Evolutionary conservation across 805 yeast genomes (phyloP).

Genomic region (Wickerhamomyces rabaulensis): DNA sequence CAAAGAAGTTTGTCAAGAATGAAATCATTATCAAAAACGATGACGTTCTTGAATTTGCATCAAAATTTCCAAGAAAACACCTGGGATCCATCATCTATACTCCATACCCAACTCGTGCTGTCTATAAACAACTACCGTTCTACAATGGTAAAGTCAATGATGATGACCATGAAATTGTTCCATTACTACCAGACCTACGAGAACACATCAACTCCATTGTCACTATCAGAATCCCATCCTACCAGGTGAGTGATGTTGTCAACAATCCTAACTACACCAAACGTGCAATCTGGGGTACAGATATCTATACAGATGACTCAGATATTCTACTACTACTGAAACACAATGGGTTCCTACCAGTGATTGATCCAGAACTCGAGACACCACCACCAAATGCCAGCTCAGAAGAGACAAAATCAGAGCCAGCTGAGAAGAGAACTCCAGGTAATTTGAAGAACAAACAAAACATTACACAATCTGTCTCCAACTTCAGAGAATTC

Average conservation of each 20-base stretch:
- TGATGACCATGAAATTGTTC: slow-evolving; percentile 13
- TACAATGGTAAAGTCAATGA: slow-evolving; percentile 4
- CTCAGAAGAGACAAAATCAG: slow-evolving; percentile 13
- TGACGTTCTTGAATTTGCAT: slow-evolving; percentile 35
- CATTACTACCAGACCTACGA: slow-evolving; percentile 28
- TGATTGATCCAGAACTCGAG: slow-evolving; percentile 21
- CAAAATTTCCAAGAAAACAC: slow-evolving; percentile 37
- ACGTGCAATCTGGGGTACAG: slow-evolving; percentile 79
- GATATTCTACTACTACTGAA: slow-evolving; percentile 70
- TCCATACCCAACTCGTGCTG: slow-evolving; percentile 45
- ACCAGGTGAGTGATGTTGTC: slow-evolving; percentile 18
- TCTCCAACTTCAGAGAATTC: slow-evolving; percentile 21
- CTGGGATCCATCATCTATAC: slow-evolving; percentile 57
- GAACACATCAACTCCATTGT: slow-evolving; percentile 37
- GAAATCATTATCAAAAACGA: slow-evolving; percentile 30
- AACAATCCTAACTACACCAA: slow-evolving; percentile 20
- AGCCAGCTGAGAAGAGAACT: slow-evolving; percentile 24
- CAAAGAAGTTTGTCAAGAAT: slow-evolving; percentile 17
- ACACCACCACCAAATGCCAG: background rate
- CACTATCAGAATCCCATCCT: slow-evolving; percentile 25
- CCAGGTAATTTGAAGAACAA: slow-evolving; percentile 35
- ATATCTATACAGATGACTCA: slow-evolving; percentile 90
- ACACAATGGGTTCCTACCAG: slow-evolving; percentile 66
- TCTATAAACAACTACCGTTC: slow-evolving; percentile 20
- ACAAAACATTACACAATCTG: slow-evolving; percentile 25